Conservation (phyloP, 345 rosid species). For the Barbarea vulgaris region DNA sequence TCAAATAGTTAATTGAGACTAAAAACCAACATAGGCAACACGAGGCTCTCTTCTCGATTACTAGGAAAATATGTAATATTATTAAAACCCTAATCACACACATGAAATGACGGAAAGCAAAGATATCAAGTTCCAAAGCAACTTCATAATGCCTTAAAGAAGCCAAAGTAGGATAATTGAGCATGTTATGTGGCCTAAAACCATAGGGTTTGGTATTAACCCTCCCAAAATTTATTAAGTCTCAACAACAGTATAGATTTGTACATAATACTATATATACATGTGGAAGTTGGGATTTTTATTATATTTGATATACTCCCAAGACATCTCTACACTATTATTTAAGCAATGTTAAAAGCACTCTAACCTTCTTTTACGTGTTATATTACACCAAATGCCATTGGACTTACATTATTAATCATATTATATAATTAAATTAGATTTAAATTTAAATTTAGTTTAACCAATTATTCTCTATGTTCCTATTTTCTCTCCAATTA, state of each 20-base stretch:
- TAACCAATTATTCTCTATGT: no score
- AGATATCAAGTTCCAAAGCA: constrained; percentile 26
- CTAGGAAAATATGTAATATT: not conserved
- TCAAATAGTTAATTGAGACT: not conserved
- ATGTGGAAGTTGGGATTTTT: not conserved
- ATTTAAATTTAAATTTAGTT: no score
- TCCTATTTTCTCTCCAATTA: no score
- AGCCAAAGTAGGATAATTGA: not conserved
- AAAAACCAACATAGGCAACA: not conserved
- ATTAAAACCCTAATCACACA: not conserved
- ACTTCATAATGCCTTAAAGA: not conserved
- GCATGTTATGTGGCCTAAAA: not conserved
- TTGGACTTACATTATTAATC: no score
- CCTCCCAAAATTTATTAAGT: not conserved
- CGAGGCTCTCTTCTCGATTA: not conserved
- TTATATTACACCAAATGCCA: no score
- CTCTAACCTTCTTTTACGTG: no score
- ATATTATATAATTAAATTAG: no score
- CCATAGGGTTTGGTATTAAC: constrained; percentile 14
- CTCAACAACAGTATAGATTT: not conserved
- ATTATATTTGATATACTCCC: not conserved
- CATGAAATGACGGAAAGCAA: constrained; percentile 23
- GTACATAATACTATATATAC: not conserved
- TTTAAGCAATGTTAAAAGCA: no score
- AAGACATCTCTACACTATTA: no score